Evolutionary conservation across 1,284 basidiomycete genomes (phyloP), one percentile per base, ranked within the genome.

Genomic region (Leccinum variabile): DNA sequence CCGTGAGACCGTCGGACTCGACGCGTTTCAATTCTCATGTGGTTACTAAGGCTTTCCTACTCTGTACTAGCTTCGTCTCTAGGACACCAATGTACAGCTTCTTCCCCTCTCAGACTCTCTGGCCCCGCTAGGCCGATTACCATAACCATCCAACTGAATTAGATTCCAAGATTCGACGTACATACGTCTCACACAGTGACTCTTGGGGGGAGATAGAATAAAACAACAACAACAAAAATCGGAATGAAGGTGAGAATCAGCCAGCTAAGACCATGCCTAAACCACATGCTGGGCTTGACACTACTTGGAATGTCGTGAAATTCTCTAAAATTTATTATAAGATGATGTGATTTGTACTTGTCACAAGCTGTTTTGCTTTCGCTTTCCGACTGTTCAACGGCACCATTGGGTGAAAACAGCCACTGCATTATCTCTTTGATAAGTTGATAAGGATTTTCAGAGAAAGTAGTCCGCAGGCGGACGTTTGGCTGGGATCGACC

Each of bases 391-490:
- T 18, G 52, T 65, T 69, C 67, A 68, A 25, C 67, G 59, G 65
- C 67, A 68, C 13, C 35, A 35, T 35, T 66, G 65, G 10, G 58
- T 39, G 56, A 22, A 11, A 28, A 4, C 22, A 30, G 56, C 56
- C 44, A 22, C 44, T 49, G 11, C 9, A 9, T 30, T 53, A 25
- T 22, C 62, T 37, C 67, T 72, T 53, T 55, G 66, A 74, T 56
- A 28, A 28, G 66, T 44, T 49, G 22, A 61, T 59, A 57, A 30
- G 18, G 66, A 56, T 49, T n/a, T 53, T 76, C 52, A 92, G 54
- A 92, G 76, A 75, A 92, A 93, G 71, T 93, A 93, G 75, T 93
- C 91, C 55, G 91, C 88, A 37, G 91, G 88, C n/a, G 94, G 93
- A 30, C 93, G 84, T 79, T 95, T 95, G 57, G 92, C 88, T 44